Evolutionary conservation across 1,284 basidiomycete species (phyloP), one percentile per base, ranked within the genome.

Genomic region (Pterulicium gracile): DNA sequence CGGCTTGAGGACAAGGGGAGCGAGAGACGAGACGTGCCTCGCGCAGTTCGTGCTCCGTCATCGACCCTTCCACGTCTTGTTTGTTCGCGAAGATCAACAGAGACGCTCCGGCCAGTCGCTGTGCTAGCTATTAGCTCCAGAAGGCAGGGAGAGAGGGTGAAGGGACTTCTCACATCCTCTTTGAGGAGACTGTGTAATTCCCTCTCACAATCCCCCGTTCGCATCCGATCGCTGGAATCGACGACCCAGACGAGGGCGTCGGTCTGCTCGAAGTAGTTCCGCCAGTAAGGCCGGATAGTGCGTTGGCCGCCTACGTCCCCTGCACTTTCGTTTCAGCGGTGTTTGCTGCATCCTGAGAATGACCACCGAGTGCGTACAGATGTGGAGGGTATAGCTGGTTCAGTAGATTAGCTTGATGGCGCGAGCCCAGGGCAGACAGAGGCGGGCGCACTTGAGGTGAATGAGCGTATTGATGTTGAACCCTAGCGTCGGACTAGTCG

Each of bases 211-310:
- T 98, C 95, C 36, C 71, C 64, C 72, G 98, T 88, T 48, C 96
- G 77, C 63, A 90, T 75, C 24, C 85, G 74, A 65, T 98, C 96
- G 36, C 86, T 80, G 0, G 90, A 94, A 67, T 98, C 96, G 24
- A 98, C 94, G 14, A 99, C 96, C 96, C 96, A 99, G 24, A 98
- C 91, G 42, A 99, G 74, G 2, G 89, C 95, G 65, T 98, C 96
- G 3, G 96, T 98, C 63, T 93, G 88, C 64, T 99, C 96, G 58
- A 98, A 99, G 67, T 98, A 98, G 65, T 98, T 99, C 24, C 92
- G 73, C 96, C 96, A 98, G 63, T 98, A 99, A 1, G 96, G 94
- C 18, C 96, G 76, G 39, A 98, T 77, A 0, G 92, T 95, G 46
- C 85, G 79, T 63, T 98, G 96, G 10, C 96, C 96, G 21, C 96